These are phyloP conservation scores for Austropuccinia psidii DNA, from an alignment of 1,284 basidiomycete species.

Conservation along the genomic window DNA sequence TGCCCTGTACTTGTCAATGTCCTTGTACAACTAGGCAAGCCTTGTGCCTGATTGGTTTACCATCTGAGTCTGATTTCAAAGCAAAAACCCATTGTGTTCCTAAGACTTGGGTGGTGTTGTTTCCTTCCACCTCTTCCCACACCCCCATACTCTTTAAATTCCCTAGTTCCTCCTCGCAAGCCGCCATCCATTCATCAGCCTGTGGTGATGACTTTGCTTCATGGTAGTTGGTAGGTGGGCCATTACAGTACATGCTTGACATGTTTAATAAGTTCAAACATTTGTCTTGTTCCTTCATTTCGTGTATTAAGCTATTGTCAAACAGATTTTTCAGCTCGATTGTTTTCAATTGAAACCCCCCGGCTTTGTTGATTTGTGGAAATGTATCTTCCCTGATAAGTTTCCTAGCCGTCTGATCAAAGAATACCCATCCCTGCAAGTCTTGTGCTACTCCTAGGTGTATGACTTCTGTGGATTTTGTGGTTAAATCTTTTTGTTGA, in stretches of 20 bases:
- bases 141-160: neutral
- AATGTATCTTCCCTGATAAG: neutral
- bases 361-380: no score
- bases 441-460: neutral
- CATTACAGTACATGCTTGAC: no score
- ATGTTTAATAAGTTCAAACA: no score
- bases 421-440: constrained; percentile 1
- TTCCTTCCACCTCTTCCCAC: neutral
- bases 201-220: neutral
- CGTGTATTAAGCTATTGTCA: no score
- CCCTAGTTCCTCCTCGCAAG: neutral
- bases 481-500: neutral
- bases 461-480: neutral
- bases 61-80: neutral
- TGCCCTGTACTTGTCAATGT: neutral
- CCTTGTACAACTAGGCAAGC: neutral
- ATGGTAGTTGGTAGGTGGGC: neutral
- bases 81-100: neutral
- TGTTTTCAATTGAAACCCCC: no score
- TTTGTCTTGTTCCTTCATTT: no score
- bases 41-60: neutral
- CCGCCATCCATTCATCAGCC: neutral
- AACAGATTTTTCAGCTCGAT: no score
- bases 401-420: neutral
- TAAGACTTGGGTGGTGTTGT: neutral